Conservation (phyloP, 208 protist species). For the Crithidia mellificae region DNA sequence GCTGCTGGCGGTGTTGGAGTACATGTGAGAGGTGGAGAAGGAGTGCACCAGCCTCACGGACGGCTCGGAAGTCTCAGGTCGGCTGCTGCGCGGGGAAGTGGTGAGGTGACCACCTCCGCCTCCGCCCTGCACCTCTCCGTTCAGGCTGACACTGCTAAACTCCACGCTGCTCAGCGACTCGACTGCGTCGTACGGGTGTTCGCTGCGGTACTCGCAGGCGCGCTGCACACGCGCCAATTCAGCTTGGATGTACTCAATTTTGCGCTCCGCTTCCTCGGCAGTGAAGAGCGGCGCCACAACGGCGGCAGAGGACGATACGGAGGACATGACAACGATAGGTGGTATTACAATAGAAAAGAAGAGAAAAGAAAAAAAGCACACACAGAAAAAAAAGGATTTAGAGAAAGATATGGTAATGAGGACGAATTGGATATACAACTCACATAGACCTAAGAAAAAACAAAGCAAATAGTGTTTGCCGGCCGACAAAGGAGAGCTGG, state of each 20-base stretch:
- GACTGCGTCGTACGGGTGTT: constrained; percentile 26
- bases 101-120: neutral
- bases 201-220: constrained; percentile 47
- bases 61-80: neutral
- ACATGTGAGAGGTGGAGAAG: neutral
- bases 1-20: neutral
- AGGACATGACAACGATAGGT: neutral
- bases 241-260: constrained; percentile 39
- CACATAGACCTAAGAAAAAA: too few relatives aligned
- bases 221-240: constrained; percentile 43
- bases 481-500: too few relatives aligned
- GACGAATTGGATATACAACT: too few relatives aligned
- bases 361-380: neutral
- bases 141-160: neutral
- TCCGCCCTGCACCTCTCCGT: neutral
- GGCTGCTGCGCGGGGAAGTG: neutral
- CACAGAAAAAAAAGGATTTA: neutral
- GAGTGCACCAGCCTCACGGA: neutral
- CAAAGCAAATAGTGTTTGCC: too few relatives aligned
- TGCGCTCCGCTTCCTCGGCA: constrained; percentile 20
- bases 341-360: neutral
- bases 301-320: neutral
- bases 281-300: constrained; percentile 4
- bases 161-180: neutral
- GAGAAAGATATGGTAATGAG: too few relatives aligned